A percentile compares a stretch with the other conserved stretches of the same genome.
Evolutionary conservation across 768 basidiomycete genomes (phyloP).

Genomic region (Mycena kentingensis): DNA sequence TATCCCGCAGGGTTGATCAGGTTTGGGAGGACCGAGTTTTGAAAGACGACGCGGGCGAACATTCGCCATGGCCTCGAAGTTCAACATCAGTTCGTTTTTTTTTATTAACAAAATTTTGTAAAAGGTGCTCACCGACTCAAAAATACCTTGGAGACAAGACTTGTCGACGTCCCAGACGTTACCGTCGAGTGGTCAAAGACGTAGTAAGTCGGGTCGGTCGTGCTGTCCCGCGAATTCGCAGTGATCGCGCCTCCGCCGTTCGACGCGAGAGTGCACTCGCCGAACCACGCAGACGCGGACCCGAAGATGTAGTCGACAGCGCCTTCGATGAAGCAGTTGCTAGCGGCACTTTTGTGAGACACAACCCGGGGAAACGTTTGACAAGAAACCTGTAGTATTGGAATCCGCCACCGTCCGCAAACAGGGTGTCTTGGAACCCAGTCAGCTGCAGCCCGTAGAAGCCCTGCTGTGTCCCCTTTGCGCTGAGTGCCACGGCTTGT

Average conservation of each 20-base stretch:
- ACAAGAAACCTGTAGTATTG: conserved; percentile 26
- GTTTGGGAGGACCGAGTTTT: conserved; percentile 26
- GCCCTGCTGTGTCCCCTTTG: conserved; percentile 25
- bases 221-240: conserved; percentile 26
- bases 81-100: neutral
- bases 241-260: conserved; percentile 32
- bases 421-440: conserved; percentile 32
- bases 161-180: conserved; percentile 21
- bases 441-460: conserved; percentile 29
- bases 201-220: conserved; percentile 28
- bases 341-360: neutral
- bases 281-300: conserved; percentile 31
- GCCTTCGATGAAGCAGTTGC: conserved; percentile 32
- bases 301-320: conserved; percentile 34
- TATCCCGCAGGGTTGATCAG: conserved; percentile 30
- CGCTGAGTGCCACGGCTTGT: conserved; percentile 30
- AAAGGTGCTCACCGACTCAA: conserved; percentile 19
- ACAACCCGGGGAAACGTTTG: neutral
- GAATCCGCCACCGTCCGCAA: conserved; percentile 27
- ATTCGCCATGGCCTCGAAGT: conserved; percentile 15
- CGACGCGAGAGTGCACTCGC: conserved; percentile 30
- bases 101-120: neutral
- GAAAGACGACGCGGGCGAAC: conserved; percentile 31
- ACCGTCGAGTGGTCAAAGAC: conserved; percentile 31
- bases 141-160: conserved; percentile 25